These are phyloP conservation scores for Mycena indigotica DNA, from an alignment of 768 basidiomycete species.

Conservation along the genomic window DNA sequence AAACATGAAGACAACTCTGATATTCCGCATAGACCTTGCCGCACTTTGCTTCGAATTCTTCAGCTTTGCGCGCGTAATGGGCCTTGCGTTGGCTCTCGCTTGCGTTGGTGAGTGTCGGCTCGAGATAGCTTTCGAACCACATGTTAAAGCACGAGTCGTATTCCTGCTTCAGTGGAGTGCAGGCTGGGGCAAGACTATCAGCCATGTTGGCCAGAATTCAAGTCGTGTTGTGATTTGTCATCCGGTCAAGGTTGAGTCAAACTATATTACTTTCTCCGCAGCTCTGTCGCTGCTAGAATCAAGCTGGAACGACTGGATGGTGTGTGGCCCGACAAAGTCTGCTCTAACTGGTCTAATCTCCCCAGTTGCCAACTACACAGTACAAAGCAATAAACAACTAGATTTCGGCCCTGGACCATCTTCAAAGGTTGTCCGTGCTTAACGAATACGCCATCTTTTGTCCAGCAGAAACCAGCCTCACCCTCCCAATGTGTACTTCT, in stretches of 20 bases:
- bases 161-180: constrained; percentile 84
- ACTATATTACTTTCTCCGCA: too few relatives aligned
- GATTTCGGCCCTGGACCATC: constrained; percentile 12
- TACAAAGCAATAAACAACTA: not conserved
- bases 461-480: constrained; percentile 20
- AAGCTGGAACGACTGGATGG: too few relatives aligned
- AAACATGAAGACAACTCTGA: constrained; percentile 79
- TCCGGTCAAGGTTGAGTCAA: not conserved
- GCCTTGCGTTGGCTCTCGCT: constrained; percentile 50
- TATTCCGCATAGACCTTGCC: constrained; percentile 84
- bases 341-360: too few relatives aligned
- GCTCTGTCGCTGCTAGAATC: too few relatives aligned
- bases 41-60: constrained; percentile 85
- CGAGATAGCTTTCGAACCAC: constrained; percentile 97
- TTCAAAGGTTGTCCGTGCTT: constrained; percentile 10
- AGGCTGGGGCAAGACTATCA: constrained; percentile 77
- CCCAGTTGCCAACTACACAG: not conserved
- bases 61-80: constrained; percentile 77
- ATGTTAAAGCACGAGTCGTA: constrained; percentile 97
- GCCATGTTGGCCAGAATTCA: constrained; percentile 52
- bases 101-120: constrained; percentile 61
- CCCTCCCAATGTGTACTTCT: constrained; percentile 1
- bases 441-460: not conserved
- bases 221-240: not conserved
- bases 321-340: not conserved